Evolutionary conservation across 106 monocot genomes (phyloP).

Genomic region (Dendrobium chrysotoxum): DNA sequence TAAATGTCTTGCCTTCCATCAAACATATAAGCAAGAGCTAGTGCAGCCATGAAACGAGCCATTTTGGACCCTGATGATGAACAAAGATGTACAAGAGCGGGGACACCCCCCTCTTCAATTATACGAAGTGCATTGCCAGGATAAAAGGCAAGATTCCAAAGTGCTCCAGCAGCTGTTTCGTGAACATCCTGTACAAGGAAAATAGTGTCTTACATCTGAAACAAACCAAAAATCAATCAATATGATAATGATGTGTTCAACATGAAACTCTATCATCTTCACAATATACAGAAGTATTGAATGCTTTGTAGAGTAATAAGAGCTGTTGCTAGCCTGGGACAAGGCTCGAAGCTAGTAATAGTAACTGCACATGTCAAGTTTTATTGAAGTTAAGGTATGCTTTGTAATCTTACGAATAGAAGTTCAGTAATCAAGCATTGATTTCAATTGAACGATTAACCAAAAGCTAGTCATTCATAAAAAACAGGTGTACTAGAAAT

Average conservation of each 20-base stretch:
- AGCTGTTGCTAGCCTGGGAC: too few relatives aligned
- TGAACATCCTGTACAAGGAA: conserved; percentile 70
- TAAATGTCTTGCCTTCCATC: conserved; percentile 72
- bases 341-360: background rate
- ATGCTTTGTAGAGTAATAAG: background rate
- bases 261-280: background rate
- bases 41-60: conserved; percentile 97
- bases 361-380: background rate
- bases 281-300: background rate
- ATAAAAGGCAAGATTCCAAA: conserved; percentile 99
- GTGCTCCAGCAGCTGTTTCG: conserved; percentile 96
- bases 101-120: conserved; percentile 93
- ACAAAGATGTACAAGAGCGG: conserved; percentile 84
- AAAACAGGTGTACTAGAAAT: background rate
- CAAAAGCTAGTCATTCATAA: background rate
- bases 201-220: conserved; percentile 5
- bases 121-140: conserved; percentile 91
- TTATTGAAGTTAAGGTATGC: background rate
- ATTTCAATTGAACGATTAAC: background rate
- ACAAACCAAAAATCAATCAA: background rate
- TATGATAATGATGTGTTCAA: background rate
- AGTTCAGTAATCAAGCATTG: background rate
- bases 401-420: background rate
- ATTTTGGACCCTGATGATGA: conserved; percentile 90
- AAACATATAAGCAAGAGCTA: conserved; percentile 97